A percentile compares a stretch with the other conserved stretches of the same genome.
Evolutionary conservation across 2,329 filamentous ascomycete species (phyloP).

Genomic region (Rhexocercosporidium sp.): DNA sequence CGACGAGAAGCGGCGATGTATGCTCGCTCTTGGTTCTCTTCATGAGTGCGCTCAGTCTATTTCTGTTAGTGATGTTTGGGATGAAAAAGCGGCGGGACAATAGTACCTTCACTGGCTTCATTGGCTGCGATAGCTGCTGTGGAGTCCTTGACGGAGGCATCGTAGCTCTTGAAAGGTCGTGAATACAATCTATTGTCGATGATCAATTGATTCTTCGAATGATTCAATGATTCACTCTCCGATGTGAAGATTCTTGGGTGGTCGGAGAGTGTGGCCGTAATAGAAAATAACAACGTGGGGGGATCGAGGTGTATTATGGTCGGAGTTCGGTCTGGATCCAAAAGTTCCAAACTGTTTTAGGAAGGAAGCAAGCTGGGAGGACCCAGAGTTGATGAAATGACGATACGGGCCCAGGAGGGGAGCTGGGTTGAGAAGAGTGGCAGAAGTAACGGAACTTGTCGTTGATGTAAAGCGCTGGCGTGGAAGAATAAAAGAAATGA

Average conservation of each 20-base stretch:
- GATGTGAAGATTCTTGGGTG: not conserved
- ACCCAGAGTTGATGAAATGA: not conserved
- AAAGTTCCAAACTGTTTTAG: constrained; percentile 1
- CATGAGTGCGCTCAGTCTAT: constrained; percentile 76
- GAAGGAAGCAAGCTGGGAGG: not conserved
- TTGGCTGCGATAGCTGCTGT: not conserved
- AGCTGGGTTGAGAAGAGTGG: no score
- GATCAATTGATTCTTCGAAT: not conserved
- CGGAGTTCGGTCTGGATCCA: not conserved
- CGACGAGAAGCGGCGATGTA: constrained; percentile 91
- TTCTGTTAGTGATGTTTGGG: not conserved
- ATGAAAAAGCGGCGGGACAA: not conserved
- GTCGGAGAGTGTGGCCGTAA: not conserved
- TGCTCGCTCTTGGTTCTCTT: constrained; percentile 84
- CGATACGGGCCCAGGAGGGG: no score
- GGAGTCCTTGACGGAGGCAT: constrained; percentile 8
- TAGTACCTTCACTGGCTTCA: constrained; percentile 7
- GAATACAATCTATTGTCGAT: not conserved
- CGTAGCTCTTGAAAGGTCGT: not conserved
- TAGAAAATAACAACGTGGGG: not conserved
- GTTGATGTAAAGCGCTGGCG: no score
- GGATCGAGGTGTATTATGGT: not conserved
- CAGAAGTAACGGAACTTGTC: no score
- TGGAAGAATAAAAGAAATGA: no score
- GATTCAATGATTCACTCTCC: not conserved